Base-by-base conservation (phyloP, 441 rosid species). In the Populus hybrid region DNA sequence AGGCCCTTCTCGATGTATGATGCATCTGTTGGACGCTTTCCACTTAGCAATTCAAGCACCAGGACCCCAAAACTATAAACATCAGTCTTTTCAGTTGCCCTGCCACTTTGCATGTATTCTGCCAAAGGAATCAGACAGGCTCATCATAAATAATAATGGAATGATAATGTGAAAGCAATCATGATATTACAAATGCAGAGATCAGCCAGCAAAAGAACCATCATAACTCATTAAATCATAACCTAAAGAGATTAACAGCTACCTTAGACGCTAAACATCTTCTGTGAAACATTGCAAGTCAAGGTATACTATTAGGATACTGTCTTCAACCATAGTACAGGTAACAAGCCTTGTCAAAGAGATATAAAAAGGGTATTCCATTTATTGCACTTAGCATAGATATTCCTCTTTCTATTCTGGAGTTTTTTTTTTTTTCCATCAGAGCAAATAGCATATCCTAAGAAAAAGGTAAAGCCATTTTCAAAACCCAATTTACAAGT, bases 81-180 rank as follows among this genome's bases (percentile, higher is more conserved):
- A 81, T 97, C 99, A 18, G 94, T 94, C 88, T 93, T 97, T 82
- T 97, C 99, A 8, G 99, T 97, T 78, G 99, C 99, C 85, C 99
- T 90, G 81, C 99, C 99, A 78, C 98, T 97, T 82, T 89, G 97
- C 99, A 94, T 94, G 75, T 94, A 96, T 78, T 96, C 98, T 96
- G 89, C 82, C 79, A 79, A 77, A 63, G 69, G 23, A 81, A 21
- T 20, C 40, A 77, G 73, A 20, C 28, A 72, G 70, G 71, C 14
- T 77, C 68, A 64, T 68, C 42, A 81, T 57, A 67, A 46, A 79
- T 30, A 16, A 57, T 69, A 68, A 24, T 12, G 20, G 65, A 77
- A 71, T n/a, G 69, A 24, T 64, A 46, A 24, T 40, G 72, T 8
- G 34, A 69, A 74, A 74, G 53, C 11, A 63, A 65, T 61, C 36